Evolutionary conservation across 352 stramenopile genomes (phyloP).

Genomic region (Phytophthora multivora): DNA sequence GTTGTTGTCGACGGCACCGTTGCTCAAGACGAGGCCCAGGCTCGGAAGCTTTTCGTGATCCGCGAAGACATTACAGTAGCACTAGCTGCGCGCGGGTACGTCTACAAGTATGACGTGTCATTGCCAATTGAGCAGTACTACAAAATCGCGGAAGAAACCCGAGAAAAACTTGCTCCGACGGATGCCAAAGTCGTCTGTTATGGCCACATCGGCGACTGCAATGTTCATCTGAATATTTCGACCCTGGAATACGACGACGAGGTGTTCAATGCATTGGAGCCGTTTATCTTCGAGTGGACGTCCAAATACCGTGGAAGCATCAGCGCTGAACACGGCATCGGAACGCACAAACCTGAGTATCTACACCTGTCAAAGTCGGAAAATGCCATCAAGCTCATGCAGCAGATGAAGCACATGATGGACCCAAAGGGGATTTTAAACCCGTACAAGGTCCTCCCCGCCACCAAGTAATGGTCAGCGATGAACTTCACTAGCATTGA

Average conservation of each 20-base stretch:
- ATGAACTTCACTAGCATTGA: neutral
- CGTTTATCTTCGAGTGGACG: conserved; percentile 86
- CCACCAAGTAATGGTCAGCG: conserved; percentile 22
- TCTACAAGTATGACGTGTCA: conserved; percentile 99
- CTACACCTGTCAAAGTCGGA: conserved; percentile 86
- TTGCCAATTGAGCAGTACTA: conserved; percentile 93
- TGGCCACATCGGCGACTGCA: conserved; percentile 96
- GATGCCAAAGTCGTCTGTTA: conserved; percentile 85
- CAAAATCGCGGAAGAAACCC: conserved; percentile 86
- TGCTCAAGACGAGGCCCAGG: conserved; percentile 92
- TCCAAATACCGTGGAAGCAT: conserved; percentile 93
- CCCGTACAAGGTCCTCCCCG: conserved; percentile 93
- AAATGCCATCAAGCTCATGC: conserved; percentile 91
- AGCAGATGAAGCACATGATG: conserved; percentile 93
- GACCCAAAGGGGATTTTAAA: conserved; percentile 97
- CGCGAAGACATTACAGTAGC: conserved; percentile 94
- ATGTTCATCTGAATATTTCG: conserved; percentile 97
- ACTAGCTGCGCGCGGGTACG: conserved; percentile 84
- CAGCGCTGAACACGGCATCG: conserved; percentile 97
- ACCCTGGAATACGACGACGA: conserved; percentile 69
- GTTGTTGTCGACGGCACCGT: conserved; percentile 92
- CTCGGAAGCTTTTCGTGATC: conserved; percentile 93
- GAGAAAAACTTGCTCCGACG: conserved; percentile 46
- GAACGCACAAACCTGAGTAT: conserved; percentile 92
- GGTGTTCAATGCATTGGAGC: conserved; percentile 69